A percentile compares a stretch with the other conserved stretches of the same genome.
Conservation (phyloP, 768 basidiomycete genomes). For the Suillus fuscotomentosus region DNA sequence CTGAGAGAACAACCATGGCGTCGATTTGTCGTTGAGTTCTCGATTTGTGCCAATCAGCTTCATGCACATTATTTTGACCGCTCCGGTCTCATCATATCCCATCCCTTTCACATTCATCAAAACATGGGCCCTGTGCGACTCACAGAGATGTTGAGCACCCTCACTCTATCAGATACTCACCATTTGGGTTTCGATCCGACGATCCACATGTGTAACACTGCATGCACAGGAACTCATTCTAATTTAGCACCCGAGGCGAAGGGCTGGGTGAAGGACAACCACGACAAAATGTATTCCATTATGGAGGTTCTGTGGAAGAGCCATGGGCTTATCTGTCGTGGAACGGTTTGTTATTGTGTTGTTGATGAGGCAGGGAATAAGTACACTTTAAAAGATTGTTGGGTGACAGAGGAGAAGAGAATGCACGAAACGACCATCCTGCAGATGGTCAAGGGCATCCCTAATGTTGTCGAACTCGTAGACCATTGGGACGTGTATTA, state of each 20-base stretch:
- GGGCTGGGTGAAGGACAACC: not conserved
- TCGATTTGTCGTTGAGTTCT: not conserved
- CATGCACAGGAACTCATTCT: not conserved
- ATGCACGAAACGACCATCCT: not conserved
- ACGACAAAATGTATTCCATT: not conserved
- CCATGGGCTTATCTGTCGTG: not conserved
- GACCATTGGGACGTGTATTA: not conserved
- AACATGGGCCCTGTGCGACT: not conserved
- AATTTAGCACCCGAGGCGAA: not conserved
- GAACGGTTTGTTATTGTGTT: not conserved
- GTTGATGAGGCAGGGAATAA: not conserved
- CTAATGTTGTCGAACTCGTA: not conserved
- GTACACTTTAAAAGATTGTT: not conserved
- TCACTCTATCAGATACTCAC: not conserved
- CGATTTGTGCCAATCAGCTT: not conserved
- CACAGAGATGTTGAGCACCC: not conserved
- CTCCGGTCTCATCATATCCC: not conserved
- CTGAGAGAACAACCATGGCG: not conserved
- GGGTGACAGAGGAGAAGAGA: not conserved
- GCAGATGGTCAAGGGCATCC: not conserved
- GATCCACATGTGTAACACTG: not conserved
- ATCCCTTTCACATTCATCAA: not conserved
- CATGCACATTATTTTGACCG: not conserved
- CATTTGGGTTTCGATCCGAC: not conserved
- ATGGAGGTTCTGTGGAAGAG: not conserved